Conservation (phyloP, 2,329 filamentous ascomycete genomes). For the Ceratocystis eucalypticola region DNA sequence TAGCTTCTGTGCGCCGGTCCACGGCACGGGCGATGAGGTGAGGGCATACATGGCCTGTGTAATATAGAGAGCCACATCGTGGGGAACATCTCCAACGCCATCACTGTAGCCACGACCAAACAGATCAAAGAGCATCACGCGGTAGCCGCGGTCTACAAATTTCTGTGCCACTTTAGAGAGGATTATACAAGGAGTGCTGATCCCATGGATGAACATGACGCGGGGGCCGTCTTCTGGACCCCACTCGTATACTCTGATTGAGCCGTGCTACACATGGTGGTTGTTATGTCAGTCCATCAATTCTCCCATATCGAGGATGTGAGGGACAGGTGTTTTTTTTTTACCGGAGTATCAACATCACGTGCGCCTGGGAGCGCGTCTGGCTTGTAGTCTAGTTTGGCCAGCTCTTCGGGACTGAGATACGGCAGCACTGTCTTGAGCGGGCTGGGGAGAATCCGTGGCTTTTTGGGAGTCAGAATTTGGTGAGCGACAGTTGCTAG, state of each 20-base stretch:
- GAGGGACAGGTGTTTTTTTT: not conserved
- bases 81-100: conserved; percentile 49
- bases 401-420: conserved; percentile 28
- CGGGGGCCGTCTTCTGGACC: conserved; percentile 60
- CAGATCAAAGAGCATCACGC: conserved; percentile 69
- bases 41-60: conserved; percentile 59
- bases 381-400: conserved; percentile 43
- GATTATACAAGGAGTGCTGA: conserved; percentile 68
- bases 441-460: conserved; percentile 33
- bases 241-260: conserved; percentile 68
- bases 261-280: conserved; percentile 44
- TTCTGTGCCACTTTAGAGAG: conserved; percentile 52
- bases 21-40: conserved; percentile 53
- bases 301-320: too few relatives aligned
- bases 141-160: conserved; percentile 54
- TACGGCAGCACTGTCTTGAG: conserved; percentile 30
- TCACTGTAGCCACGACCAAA: conserved; percentile 57
- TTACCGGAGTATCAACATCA: conserved; percentile 54
- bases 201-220: conserved; percentile 68
- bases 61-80: conserved; percentile 60
- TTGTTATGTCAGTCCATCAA: not conserved
- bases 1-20: conserved; percentile 48
- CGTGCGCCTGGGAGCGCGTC: conserved; percentile 58
- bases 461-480: conserved; percentile 30
- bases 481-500: conserved; percentile 28